Base-by-base conservation (phyloP, 2,329 filamentous ascomycete species). In the Trichoderma sp. region DNA sequence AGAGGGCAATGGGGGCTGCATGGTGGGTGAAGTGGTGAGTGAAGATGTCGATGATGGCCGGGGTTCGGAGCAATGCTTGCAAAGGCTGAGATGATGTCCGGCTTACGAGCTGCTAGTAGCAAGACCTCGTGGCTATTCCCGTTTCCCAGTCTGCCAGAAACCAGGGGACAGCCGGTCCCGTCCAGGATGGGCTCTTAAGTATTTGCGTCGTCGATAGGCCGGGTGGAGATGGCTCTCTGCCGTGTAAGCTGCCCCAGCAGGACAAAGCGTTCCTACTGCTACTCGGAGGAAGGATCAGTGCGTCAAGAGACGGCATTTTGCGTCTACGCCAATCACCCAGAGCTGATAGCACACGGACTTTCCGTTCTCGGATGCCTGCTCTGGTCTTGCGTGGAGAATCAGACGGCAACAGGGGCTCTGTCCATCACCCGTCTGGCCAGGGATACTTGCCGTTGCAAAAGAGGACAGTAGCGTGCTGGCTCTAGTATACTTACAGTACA, bases 1-100 rank as follows among this genome's bases (percentile, higher is more conserved):
- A 51, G 64, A 59, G 4, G 64, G 64, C 28, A 67, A 59, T 5
- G 64, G 55, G 28, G 64, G 64, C 43, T 67, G 64, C 64, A 67
- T 67, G 14, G 16, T 58, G 32, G 13, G 11, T 14, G 32, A 34
- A 32, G 32, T 32, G n/a, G n/a, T n/a, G n/a, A n/a, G n/a, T n/a
- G n/a, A n/a, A n/a, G n/a, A n/a, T n/a, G n/a, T n/a, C n/a, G n/a
- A n/a, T n/a, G n/a, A n/a, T n/a, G n/a, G n/a, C n/a, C n/a, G n/a
- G n/a, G n/a, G n/a, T 37, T 34, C n/a, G 13, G n/a, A 58, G 16
- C 4, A 32, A 64, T 54, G 46, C 21, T 21, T 26, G 13, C 18
- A 28, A 16, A 54, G 43, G 24, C 21, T 16, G 21, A 14, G 49
- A 26, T 59, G 43, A 61, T 51, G 59, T n/a, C 59, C 3, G 46